Evolutionary conservation across 1,284 basidiomycete species (phyloP), one percentile per base, ranked within the genome.

Genomic region (Tilletia walkeri): DNA sequence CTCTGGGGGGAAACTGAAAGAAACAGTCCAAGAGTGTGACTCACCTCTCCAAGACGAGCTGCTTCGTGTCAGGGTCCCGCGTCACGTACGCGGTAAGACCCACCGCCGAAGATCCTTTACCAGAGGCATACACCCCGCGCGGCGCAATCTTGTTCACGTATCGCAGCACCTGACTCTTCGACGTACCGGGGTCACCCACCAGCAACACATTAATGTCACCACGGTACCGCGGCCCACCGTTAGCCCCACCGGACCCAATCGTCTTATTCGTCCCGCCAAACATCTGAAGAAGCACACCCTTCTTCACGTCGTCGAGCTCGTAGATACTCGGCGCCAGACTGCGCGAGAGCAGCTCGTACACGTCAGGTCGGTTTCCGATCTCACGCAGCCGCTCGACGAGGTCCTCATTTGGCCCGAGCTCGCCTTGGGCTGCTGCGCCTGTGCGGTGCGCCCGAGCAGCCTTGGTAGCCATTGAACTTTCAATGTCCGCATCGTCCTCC

Each of bases 101-200:
- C 71, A 99, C 95, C 9, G 95, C 95, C 0, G 95, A 98, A 6
- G 94, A 97, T 18, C 96, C 95, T 84, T 98, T 98, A 39, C 95
- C 95, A 9, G 94, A 96, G 0, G 81, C 78, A 69, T 83, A 83
- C 6, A 99, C 95, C 63, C 96, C 96, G 71, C 96, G 89, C 61
- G 96, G 95, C 0, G 95, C 95, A 74, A 99, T 95, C 86, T 97
- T 97, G 86, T 99, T 94, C 0, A 99, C 95, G 84, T 99, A 99
- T 92, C 78, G 75, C 7, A 82, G 72, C 78, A 99, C 95, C 84
- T 99, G 95, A 69, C 90, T 92, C 86, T 99, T 99, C 87, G 90
- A 90, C n/a, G 92, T 93, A 88, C 96, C 96, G 14, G 95, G 95
- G 84, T 99, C 95, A 81, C 96, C 95, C 66, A 99, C 95, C 70